Conservation (phyloP, 805 yeast genomes). For the Metschnikowia lochheadii region DNA sequence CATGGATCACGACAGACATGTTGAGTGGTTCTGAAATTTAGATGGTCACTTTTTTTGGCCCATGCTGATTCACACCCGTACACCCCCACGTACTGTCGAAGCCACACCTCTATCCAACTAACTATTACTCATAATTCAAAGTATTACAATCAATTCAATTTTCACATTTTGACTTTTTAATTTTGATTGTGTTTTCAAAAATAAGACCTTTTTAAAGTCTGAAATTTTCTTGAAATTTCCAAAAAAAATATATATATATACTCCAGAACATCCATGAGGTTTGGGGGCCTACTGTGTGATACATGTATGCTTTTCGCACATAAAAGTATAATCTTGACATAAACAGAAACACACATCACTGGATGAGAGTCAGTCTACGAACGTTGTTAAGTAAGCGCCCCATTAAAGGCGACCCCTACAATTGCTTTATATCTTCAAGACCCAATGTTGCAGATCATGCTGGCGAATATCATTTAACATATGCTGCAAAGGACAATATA, state of each 20-base stretch:
- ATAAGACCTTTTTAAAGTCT: not conserved
- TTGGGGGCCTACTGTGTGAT: too few relatives aligned
- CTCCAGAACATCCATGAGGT: too few relatives aligned
- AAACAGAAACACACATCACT: not conserved
- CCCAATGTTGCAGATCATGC: not conserved
- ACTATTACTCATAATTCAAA: too few relatives aligned
- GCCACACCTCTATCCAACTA: not conserved
- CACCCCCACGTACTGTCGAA: not conserved
- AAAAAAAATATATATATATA: too few relatives aligned
- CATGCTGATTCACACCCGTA: constrained; percentile 7
- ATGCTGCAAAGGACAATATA: constrained; percentile 71
- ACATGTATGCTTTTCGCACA: not conserved
- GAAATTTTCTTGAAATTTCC: too few relatives aligned
- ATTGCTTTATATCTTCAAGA: constrained; percentile 9
- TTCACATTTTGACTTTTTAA: too few relatives aligned
- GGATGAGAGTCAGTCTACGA: constrained; percentile 1
- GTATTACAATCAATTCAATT: too few relatives aligned
- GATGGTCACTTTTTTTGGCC: not conserved
- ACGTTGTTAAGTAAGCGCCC: not conserved
- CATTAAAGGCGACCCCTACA: constrained; percentile 10
- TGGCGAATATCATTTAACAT: not conserved
- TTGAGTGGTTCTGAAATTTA: not conserved
- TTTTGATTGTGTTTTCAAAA: too few relatives aligned
- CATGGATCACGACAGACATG: constrained; percentile 15
- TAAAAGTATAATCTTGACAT: not conserved